These are phyloP conservation scores for Talaromyces albobiverticillius DNA, from an alignment of 2,329 filamentous ascomycete genomes.

Conservation along the genomic window DNA sequence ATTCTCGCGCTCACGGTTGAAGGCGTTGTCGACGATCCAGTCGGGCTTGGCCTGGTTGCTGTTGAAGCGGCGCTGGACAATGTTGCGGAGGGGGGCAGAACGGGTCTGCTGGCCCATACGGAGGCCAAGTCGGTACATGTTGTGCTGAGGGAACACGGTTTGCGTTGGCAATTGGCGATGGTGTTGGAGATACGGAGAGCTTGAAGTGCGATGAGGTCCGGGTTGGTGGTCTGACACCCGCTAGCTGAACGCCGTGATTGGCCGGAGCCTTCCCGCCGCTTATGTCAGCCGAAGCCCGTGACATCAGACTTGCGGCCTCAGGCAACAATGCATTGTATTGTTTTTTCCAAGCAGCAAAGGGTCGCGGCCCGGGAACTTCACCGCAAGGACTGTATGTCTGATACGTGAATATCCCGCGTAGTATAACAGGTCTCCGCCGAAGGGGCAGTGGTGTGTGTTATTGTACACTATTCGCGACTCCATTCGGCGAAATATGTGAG, in stretches of 20 bases:
- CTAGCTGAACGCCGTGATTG: slow-evolving; percentile 31
- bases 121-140: slow-evolving; percentile 60
- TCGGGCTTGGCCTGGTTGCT: slow-evolving; percentile 58
- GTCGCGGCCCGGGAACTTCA: too few relatives aligned
- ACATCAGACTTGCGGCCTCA: slow-evolving; percentile 19
- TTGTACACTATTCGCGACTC: neutral
- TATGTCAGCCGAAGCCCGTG: slow-evolving; percentile 23
- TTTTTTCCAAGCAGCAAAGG: too few relatives aligned
- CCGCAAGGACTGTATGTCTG: too few relatives aligned
- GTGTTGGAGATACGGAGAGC: slow-evolving; percentile 11
- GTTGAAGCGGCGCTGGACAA: slow-evolving; percentile 69
- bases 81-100: slow-evolving; percentile 52
- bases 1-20: slow-evolving; percentile 85
- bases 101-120: slow-evolving; percentile 62
- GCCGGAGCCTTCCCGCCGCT: slow-evolving; percentile 16
- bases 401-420: neutral
- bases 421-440: neutral
- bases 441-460: neutral
- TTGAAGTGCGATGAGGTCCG: slow-evolving; percentile 14
- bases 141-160: slow-evolving; percentile 65
- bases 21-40: slow-evolving; percentile 76
- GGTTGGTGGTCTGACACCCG: slow-evolving; percentile 24
- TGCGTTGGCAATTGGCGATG: slow-evolving; percentile 20
- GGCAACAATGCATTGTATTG: neutral
- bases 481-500: neutral